Conservation (phyloP, 495 filamentous ascomycete species). For the Alectoria sarmentosa region DNA sequence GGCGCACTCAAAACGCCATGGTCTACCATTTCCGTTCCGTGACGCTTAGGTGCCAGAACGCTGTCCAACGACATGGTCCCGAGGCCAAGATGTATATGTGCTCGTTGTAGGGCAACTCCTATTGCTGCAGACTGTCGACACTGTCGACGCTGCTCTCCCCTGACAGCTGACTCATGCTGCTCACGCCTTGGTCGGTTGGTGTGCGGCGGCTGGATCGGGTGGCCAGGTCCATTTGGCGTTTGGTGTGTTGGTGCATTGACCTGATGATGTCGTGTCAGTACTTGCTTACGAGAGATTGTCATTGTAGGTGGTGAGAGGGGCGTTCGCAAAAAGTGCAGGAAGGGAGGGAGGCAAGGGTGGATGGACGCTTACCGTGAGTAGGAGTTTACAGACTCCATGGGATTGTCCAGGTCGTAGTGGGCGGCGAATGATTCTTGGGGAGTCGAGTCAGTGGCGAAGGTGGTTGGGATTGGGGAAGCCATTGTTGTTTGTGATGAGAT, state of each 20-base stretch:
- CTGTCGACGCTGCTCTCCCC: slow-evolving; percentile 6
- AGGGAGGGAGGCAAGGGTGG: neutral
- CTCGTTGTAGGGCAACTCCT: neutral
- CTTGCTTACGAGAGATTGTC: no score
- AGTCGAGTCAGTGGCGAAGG: neutral
- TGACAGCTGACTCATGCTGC: neutral
- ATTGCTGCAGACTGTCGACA: slow-evolving; percentile 9
- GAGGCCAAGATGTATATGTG: no score
- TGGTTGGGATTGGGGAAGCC: slow-evolving; percentile 19
- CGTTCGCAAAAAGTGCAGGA: neutral
- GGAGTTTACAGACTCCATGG: slow-evolving; percentile 8
- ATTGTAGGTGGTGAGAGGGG: no score
- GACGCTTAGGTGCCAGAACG: no score
- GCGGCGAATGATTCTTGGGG: slow-evolving; percentile 18
- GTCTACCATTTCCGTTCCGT: no score
- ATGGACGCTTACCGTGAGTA: slow-evolving; percentile 15
- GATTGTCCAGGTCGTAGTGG: slow-evolving; percentile 18
- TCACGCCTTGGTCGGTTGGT: neutral
- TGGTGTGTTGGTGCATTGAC: slow-evolving; percentile 26
- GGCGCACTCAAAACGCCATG: no score
- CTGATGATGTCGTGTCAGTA: no score
- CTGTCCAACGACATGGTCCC: no score
- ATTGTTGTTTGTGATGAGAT: neutral
- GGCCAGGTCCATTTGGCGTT: slow-evolving; percentile 26
- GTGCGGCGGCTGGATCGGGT: slow-evolving; percentile 12